Evolutionary conservation across 768 basidiomycete genomes (phyloP).

Genomic region (Psilocybe azurescens): DNA sequence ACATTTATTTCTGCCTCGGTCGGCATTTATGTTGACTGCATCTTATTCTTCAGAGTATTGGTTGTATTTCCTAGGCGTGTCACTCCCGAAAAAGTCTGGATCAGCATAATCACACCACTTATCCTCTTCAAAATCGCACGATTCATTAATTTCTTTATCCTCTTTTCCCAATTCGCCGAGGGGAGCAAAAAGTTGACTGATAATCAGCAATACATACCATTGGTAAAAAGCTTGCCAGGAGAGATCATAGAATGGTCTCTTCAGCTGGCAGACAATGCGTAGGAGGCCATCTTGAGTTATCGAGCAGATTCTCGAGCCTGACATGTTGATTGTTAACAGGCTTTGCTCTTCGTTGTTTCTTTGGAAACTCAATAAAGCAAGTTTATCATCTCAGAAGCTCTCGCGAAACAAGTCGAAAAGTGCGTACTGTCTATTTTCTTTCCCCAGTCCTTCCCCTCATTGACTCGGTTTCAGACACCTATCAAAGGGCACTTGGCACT

Average conservation of each 20-base stretch:
- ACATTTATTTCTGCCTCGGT: not conserved
- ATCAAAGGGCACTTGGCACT: not conserved
- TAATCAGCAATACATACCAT: not conserved
- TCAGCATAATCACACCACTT: not conserved
- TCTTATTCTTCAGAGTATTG: not conserved
- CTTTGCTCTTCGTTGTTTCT: not conserved
- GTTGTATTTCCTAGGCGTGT: not conserved
- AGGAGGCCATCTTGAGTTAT: not conserved
- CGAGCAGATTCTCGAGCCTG: not conserved
- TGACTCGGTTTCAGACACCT: not conserved
- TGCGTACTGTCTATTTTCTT: not conserved
- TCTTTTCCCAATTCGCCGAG: not conserved
- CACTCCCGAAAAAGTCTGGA: not conserved
- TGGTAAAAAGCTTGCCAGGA: not conserved
- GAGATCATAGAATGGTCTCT: conserved; percentile 4
- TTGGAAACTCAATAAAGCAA: not conserved
- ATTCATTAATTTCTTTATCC: not conserved
- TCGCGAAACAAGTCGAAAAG: not conserved
- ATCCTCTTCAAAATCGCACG: not conserved
- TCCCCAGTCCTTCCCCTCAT: not conserved
- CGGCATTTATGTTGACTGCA: not conserved
- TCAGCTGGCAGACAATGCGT: conserved; percentile 1
- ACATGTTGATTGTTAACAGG: not conserved
- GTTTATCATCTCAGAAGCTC: not conserved
- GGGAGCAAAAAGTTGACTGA: not conserved